Conservation (phyloP, 768 basidiomycete species). For the Boletus vermiculosoides region DNA sequence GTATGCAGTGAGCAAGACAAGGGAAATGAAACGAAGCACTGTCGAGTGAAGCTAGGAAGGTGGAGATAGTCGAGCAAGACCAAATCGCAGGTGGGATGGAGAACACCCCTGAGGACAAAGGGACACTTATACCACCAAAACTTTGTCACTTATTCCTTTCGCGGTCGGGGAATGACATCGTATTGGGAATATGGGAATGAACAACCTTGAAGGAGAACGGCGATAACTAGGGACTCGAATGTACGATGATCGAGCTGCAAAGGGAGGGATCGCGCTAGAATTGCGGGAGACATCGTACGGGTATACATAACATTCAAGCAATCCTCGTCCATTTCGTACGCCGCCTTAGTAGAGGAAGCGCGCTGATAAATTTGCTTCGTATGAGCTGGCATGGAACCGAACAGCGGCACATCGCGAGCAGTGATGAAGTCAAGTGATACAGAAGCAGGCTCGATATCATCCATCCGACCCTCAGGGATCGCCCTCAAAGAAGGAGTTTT, state of each 20-base stretch:
- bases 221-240: background rate
- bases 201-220: background rate
- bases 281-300: background rate
- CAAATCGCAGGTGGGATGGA: background rate
- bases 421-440: background rate
- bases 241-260: background rate
- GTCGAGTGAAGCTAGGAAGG: background rate
- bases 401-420: background rate
- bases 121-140: background rate
- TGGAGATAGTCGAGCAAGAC: background rate
- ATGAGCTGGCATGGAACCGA: background rate
- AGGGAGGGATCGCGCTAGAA: background rate
- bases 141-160: background rate
- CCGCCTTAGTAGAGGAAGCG: background rate
- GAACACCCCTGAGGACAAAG: background rate
- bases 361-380: background rate
- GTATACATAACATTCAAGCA: background rate
- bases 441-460: background rate
- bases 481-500: conserved; percentile 1
- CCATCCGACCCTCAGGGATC: background rate
- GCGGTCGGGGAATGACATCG: background rate
- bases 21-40: background rate
- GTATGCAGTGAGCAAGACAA: background rate
- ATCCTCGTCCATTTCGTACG: background rate
- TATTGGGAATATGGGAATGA: background rate